Conservation (phyloP, 768 basidiomycete genomes). For the Collybia sp. region DNA sequence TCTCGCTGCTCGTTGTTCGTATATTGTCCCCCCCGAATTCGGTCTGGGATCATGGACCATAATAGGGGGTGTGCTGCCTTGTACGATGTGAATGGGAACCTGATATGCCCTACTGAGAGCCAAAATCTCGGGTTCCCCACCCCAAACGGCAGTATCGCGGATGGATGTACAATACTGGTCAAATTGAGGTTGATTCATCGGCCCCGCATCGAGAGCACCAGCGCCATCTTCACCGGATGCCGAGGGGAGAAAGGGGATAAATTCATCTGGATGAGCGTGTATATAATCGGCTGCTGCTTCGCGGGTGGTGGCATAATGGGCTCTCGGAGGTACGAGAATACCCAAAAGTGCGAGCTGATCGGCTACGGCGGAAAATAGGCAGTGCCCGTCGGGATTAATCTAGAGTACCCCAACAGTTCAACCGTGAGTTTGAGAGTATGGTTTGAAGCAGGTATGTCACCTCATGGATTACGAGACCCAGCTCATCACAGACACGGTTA, state of each 20-base stretch:
- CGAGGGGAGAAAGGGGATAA: conserved; percentile 88
- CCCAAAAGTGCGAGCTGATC: conserved; percentile 83
- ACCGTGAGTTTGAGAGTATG: background rate
- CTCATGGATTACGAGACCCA: conserved; percentile 64
- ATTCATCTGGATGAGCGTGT: conserved; percentile 77
- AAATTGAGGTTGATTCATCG: conserved; percentile 68
- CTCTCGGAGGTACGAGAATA: conserved; percentile 51
- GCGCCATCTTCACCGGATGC: conserved; percentile 63
- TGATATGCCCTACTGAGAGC: conserved; percentile 80
- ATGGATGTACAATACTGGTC: conserved; percentile 73
- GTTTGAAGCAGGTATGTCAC: conserved; percentile 26
- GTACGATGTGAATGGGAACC: conserved; percentile 88
- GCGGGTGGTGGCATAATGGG: conserved; percentile 60
- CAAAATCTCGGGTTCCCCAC: conserved; percentile 95
- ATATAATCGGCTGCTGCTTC: conserved; percentile 78
- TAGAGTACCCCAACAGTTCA: conserved; percentile 21
- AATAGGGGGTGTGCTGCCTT: conserved; percentile 73
- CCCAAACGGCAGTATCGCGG: conserved; percentile 87
- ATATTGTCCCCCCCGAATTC: conserved; percentile 17
- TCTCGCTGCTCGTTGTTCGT: conserved; percentile 41
- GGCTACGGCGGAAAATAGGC: conserved; percentile 90
- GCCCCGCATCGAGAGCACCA: conserved; percentile 58
- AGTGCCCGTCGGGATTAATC: conserved; percentile 95
- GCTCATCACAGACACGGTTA: conserved; percentile 54
- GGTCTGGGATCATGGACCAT: conserved; percentile 74